Conservation (phyloP, 768 basidiomycete species). For the Omphalotus guepiniiformis region DNA sequence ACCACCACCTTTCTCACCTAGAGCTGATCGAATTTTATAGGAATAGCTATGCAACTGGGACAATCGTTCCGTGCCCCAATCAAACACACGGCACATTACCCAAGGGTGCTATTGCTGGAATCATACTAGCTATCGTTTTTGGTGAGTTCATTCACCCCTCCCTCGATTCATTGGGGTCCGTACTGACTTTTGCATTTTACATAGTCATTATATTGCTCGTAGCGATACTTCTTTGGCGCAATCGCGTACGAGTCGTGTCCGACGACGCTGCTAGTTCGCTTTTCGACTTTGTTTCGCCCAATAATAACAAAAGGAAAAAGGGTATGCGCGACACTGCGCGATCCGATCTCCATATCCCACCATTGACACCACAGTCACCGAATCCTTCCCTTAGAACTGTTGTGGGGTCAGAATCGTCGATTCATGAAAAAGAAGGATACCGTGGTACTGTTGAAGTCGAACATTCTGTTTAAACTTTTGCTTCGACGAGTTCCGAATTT, state of each 20-base stretch:
- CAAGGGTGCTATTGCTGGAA: neutral
- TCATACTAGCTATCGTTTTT: conserved; percentile 1
- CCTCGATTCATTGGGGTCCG: no score
- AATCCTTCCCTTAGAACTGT: neutral
- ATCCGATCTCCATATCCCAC: neutral
- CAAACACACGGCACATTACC: neutral
- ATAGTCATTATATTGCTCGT: neutral
- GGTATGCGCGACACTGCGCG: no score
- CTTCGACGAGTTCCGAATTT: no score
- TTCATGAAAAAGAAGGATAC: conserved; percentile 2
- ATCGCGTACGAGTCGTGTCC: neutral
- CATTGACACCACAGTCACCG: neutral
- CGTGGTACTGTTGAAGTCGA: no score
- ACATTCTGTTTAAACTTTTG: no score
- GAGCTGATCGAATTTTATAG: neutral
- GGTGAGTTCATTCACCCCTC: neutral
- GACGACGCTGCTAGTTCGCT: conserved; percentile 7
- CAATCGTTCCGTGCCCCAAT: neutral
- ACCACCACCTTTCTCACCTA: neutral
- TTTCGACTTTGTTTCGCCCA: conserved; percentile 5
- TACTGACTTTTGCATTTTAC: neutral
- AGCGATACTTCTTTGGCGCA: conserved; percentile 1
- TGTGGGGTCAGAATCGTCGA: neutral
- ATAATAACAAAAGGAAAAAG: no score
- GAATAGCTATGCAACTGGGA: neutral